Conservation (phyloP, 1,284 basidiomycete genomes). For the Trichosporon ovoides region DNA sequence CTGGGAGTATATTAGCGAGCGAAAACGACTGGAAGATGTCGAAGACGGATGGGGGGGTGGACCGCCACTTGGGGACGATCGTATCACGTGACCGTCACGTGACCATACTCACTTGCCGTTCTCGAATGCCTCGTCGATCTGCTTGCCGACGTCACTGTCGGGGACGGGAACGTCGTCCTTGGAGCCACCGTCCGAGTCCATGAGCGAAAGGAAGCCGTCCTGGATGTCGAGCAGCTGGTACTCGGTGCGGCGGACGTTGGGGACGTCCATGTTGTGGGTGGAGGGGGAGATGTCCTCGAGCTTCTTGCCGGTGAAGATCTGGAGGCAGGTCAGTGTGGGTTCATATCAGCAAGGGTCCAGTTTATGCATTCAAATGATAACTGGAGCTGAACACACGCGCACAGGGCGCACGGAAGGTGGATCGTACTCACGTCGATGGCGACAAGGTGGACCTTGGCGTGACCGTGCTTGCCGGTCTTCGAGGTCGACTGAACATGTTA, state of each 20-base stretch:
- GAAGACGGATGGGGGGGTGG: background rate
- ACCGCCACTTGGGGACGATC: background rate
- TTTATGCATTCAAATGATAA: background rate
- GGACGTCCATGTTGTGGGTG: conserved; percentile 74
- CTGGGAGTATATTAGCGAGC: background rate
- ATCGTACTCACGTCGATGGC: conserved; percentile 77
- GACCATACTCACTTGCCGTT: conserved; percentile 58
- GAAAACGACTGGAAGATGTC: background rate
- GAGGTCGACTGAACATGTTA: conserved; percentile 65
- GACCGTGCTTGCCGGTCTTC: conserved; percentile 86
- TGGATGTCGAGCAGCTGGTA: conserved; percentile 88
- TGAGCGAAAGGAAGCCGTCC: conserved; percentile 89
- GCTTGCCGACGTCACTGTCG: conserved; percentile 72
- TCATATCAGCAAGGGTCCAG: background rate
- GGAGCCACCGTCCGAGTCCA: conserved; percentile 72
- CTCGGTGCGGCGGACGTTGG: conserved; percentile 86
- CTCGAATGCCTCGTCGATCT: conserved; percentile 71
- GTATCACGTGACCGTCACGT: background rate
- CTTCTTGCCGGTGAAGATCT: conserved; percentile 97
- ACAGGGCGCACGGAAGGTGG: background rate
- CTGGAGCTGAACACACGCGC: background rate
- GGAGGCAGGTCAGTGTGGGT: conserved; percentile 7
- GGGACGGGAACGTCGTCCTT: conserved; percentile 97
- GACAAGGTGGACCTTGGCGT: conserved; percentile 98
- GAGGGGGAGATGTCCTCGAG: conserved; percentile 97